phyloP scores from a whole-genome alignment of 73 alveolate species.

The Paramecium octaurelia region DNA sequence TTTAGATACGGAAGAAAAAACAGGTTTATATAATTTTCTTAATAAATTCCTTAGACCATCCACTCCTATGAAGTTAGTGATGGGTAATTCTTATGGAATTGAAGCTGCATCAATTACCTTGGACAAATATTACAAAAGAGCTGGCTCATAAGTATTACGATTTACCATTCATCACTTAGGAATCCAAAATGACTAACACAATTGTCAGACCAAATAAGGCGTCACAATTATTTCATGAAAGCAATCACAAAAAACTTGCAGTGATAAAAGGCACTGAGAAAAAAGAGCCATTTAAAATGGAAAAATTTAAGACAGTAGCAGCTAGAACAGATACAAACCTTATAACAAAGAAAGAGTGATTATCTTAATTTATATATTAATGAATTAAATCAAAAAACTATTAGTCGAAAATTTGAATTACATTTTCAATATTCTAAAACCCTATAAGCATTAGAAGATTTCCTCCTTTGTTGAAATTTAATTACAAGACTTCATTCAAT shows the following conservation, averaged over 20 bases:
- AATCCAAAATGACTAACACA: constrained; percentile 5
- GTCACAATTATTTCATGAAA: constrained; percentile 2
- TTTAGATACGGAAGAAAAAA: constrained; percentile 56
- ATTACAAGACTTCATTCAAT: constrained; percentile 2
- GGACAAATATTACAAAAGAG: not conserved
- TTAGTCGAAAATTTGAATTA: not conserved
- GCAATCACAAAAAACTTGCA: constrained; percentile 23
- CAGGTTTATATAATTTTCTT: constrained; percentile 4
- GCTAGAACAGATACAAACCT: constrained; percentile 50
- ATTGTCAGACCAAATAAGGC: constrained; percentile 17
- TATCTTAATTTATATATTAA: not conserved
- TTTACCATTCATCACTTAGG: not conserved
- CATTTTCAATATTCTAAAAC: constrained; percentile 9
- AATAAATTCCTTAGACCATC: constrained; percentile 66
- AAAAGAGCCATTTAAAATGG: constrained; percentile 53
- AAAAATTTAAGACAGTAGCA: constrained; percentile 42
- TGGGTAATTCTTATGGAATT: constrained; percentile 71
- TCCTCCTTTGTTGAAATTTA: not conserved
- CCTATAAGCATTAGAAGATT: constrained; percentile 32
- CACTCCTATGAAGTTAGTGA: constrained; percentile 75
- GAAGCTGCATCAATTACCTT: constrained; percentile 58
- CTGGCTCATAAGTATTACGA: not conserved
- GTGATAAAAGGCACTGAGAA: constrained; percentile 29
- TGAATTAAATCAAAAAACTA: constrained; percentile 28
- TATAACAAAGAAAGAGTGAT: not conserved